Base-by-base conservation (phyloP, 768 basidiomycete genomes). In the Naganishia friedmannii region DNA sequence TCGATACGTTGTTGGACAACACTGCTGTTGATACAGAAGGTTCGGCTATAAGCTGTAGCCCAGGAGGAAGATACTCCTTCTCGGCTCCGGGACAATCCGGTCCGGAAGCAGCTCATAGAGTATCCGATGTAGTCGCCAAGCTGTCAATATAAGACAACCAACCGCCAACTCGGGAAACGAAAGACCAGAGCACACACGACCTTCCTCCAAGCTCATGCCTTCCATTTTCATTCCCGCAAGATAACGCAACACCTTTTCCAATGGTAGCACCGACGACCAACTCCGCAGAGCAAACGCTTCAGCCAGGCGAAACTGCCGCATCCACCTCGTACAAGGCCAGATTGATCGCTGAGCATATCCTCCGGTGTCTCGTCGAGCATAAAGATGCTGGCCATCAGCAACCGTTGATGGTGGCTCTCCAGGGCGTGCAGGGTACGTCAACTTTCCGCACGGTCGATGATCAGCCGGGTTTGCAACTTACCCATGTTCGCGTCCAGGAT, bases 371-470 rank as follows among this genome's bases (percentile, higher is more conserved):
- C 21, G 53, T 37, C 13, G 7, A 34, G 42, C 53, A 68, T 28
- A 53, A 53, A 23, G 12, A 54, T 28, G 42, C 37, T 13, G 32
- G 21, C 21, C 29, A 28, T 42, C 3, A 26, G 10, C 31, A 53
- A 23, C 68, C 68, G 37, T 57, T 69, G 42, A 58, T 69, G 55
- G 56, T 69, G n/a, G 39, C 56, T 29, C 29, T 69, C 0, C 68
- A 69, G 26, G 68, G 68, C n/a, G 56, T 57, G 13, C 68, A 69
- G 26, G 60, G 60, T 63, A 45, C 2, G 57, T n/a, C n/a, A n/a
- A n/a, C 21, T 21, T 39, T 42, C 23, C 48, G 7, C n/a, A 13
- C 48, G 15, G n/a, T 31, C 9, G 0, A 5, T 39, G 12, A 26
- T 54, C 9, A 12, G 23, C 13, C 9, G 8, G 15, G 28, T 17